A percentile compares a stretch with the other conserved stretches of the same genome.
These are phyloP conservation scores for Fomitopsis palustris DNA, from an alignment of 1,284 basidiomycete genomes.

Conservation along the genomic window DNA sequence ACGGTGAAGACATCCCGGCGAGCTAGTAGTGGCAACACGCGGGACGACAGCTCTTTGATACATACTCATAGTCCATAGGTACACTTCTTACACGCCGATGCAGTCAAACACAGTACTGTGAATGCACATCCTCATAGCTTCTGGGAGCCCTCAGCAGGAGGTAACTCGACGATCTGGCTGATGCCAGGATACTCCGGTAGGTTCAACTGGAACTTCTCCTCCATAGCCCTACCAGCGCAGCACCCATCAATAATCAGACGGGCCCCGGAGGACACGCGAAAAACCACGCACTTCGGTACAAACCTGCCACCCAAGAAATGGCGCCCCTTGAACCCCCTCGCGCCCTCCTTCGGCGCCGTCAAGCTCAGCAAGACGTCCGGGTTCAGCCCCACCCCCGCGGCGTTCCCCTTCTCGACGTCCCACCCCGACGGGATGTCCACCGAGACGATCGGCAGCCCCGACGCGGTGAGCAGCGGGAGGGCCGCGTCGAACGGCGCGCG, in stretches of 20 bases:
- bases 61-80: too few relatives aligned
- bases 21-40: too few relatives aligned
- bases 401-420: slow-evolving; percentile 84
- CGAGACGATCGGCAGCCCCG: slow-evolving; percentile 76
- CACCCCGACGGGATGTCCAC: slow-evolving; percentile 97
- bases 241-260: too few relatives aligned
- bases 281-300: slow-evolving; percentile 68
- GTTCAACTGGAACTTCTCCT: slow-evolving; percentile 72
- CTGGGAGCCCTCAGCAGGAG: slow-evolving; percentile 23
- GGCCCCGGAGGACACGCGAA: neutral
- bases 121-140: slow-evolving; percentile 21
- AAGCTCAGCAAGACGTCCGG: slow-evolving; percentile 87
- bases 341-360: slow-evolving; percentile 93
- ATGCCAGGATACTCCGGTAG: slow-evolving; percentile 73
- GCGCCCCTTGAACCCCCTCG: slow-evolving; percentile 67
- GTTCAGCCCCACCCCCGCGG: slow-evolving; percentile 49
- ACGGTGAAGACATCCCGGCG: too few relatives aligned
- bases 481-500: slow-evolving; percentile 84
- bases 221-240: slow-evolving; percentile 55
- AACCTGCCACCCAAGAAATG: slow-evolving; percentile 96
- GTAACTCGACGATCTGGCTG: slow-evolving; percentile 79
- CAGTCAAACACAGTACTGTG: too few relatives aligned
- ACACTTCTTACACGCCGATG: too few relatives aligned
- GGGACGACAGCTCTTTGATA: too few relatives aligned
- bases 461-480: slow-evolving; percentile 64